Evolutionary conservation across 345 rosid genomes (phyloP), one percentile per base, ranked within the genome.

Genomic region (Nephelium lappaceum): DNA sequence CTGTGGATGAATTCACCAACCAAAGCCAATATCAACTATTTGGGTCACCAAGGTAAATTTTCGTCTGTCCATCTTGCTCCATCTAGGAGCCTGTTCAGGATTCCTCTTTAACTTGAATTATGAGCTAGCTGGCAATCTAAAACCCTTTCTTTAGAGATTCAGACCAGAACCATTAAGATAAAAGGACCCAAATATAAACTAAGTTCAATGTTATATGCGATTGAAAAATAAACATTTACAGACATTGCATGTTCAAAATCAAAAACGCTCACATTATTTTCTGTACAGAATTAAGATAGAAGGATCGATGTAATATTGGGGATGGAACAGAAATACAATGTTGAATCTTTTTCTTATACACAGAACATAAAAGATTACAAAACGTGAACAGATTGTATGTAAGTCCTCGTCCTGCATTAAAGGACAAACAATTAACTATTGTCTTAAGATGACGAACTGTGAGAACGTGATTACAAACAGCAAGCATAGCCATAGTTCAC

Each of bases 321-420:
- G 21, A 18, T n/a, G 31, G 21, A 67, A 11, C 11, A 47, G 31
- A 25, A 69, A 60, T 18, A 79, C 49, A 41, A 14, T 15, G 62
- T 10, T 70, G 41, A 24, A 49, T 69, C 38, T 65, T 61, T 63
- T 63, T 41, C n/a, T n/a, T n/a, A 6, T 64, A 24, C 23, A 21
- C 53, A 42, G n/a, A 57, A 68, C 62, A 60, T 65, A 27, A 61
- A 49, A 53, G 62, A 58, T n/a, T 21, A 60, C 99, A 79, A 96
- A 96, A 57, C 97, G 96, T 76, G 99, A 96, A 83, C 94, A 94
- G 71, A 96, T 96, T 14, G 97, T 94, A 81, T 91, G 93, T 79
- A 96, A 81, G 83, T 96, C 99, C 85, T 94, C 98, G 75, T 96
- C 99, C 99, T 96, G 90, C 88, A 87, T 31, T 49, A 58, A 74